Base-by-base conservation (phyloP, 805 yeast genomes). In the Nakazawaea molendinolei region DNA sequence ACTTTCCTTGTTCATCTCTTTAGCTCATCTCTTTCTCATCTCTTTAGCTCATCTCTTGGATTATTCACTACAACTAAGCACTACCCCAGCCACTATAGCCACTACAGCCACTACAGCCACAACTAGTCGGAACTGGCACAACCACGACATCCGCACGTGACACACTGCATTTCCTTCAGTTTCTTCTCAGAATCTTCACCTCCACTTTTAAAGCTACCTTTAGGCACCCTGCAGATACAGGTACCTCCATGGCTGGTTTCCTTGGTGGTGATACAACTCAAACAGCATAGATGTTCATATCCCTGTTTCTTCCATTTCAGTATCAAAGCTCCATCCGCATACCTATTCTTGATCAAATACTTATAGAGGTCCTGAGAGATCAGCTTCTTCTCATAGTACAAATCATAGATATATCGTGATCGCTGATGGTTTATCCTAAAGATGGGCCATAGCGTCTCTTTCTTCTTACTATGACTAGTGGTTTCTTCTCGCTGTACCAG, bases 221-320 rank as follows among this genome's bases (percentile, higher is more conserved):
- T 67, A 1, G 95, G 95, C 2, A 87, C 95, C 38, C 97, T 61
- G 52, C 97, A 87, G 15, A 87, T 74, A 56, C 97, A 87, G 0
- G 86, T 73, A 5, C 75, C 69, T 5, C 75, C 75, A 47, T 79
- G 82, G 46, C 73, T 73, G 30, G 69, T 76, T 43, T 81, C 86
- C 25, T 56, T 56, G 19, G 67, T 67, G 48, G 74, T 74, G 23
- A 87, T 85, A 53, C 97, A 87, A 44, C 71, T 68, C 41, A 87
- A 55, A 53, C 97, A 87, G 51, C 97, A 87, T 31, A 87, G 60
- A 38, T 79, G 72, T 51, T 87, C 96, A 54, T 87, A 87, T 8
- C 96, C 96, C 44, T 51, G 55, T 34, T 61, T 63, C 36, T 53
- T 54, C 67, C 67, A 63, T 63, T 80, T 87, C 16, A 95, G 90